A percentile compares a stretch with the other conserved stretches of the same genome.
phyloP scores from a whole-genome alignment of 1,139 yeast genomes.

The Scheffersomyces illinoinensis region DNA sequence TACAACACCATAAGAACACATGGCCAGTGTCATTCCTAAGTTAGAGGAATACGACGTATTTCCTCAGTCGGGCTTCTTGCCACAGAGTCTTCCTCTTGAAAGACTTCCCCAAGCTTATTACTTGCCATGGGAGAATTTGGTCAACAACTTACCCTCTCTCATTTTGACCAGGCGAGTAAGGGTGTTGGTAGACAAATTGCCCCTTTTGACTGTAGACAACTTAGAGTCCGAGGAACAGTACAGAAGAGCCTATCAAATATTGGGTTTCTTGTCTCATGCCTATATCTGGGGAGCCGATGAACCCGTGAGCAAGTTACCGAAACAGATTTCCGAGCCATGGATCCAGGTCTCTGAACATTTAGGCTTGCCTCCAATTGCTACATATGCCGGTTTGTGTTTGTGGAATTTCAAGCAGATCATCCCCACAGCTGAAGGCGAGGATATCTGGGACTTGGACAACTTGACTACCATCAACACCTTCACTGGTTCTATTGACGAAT shows the following conservation, averaged over 20 bases:
- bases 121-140: conserved; percentile 77
- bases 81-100: conserved; percentile 62
- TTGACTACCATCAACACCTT: conserved; percentile 80
- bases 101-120: conserved; percentile 63
- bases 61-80: conserved; percentile 74
- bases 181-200: conserved; percentile 57
- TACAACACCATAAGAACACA: not conserved
- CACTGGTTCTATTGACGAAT: conserved; percentile 88
- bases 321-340: conserved; percentile 70
- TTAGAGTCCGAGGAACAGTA: conserved; percentile 49
- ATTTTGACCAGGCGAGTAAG: conserved; percentile 67
- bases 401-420: conserved; percentile 81
- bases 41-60: conserved; percentile 70
- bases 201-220: conserved; percentile 47
- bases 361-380: conserved; percentile 81
- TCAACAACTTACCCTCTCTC: conserved; percentile 66
- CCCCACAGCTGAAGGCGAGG: conserved; percentile 39
- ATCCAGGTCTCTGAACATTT: conserved; percentile 55
- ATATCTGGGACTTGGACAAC: conserved; percentile 57
- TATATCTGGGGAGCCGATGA: conserved; percentile 82
- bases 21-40: conserved; percentile 14
- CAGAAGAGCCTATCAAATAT: conserved; percentile 77
- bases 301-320: conserved; percentile 69
- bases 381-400: conserved; percentile 82
- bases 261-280: conserved; percentile 82